Base-by-base conservation (phyloP, 2,329 filamentous ascomycete species). In the Celoporthe dispersa region DNA sequence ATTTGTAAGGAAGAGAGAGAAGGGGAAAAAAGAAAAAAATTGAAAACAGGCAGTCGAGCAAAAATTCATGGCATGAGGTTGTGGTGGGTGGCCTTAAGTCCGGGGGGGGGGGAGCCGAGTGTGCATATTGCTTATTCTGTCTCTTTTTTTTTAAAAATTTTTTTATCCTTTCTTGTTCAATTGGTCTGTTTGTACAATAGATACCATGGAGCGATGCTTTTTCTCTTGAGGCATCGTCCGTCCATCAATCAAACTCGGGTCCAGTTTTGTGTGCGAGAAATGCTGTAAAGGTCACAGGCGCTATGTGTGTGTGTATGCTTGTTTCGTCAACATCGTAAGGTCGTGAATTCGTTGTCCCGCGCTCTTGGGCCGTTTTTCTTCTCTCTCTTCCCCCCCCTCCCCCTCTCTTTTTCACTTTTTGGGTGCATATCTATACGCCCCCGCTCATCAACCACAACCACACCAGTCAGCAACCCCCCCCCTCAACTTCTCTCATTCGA, bases 401-500 rank as follows among this genome's bases (percentile, higher is more conserved):
- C 33, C 6, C 7, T 25, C 11, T 61, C 19, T 51, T 25, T 51
- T 25, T 51, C 39, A 19, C 19, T 14, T 48, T 19, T 48, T 22
- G 4, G 19, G 44, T 48, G 44, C 44, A n/a, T 48, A 22, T n/a
- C 4, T 8, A 48, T 48, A n/a, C 19, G 7, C 44, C 19, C 16
- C 19, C 44, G 7, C 19, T 39, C n/a, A n/a, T 37, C 41, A 22
- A 44, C 16, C 16, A 16, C 16, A 22, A 41, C 41, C 14, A 44
- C 14, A 44, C 12, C 39, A 41, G 19, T 44, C 16, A 22, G 3
- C 19, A 16, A 44, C 11, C n/a, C n/a, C 5, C n/a, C 8, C 44
- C 19, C 19, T 48, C 44, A n/a, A 1, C 4, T 16, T 11, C 16
- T n/a, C 59, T 67, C 51, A 70, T 9, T 72, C 70, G 7, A 72